Evolutionary conservation across 2,329 filamentous ascomycete species (phyloP), one percentile per base, ranked within the genome.

Genomic region (Pseudopithomyces chartarum): DNA sequence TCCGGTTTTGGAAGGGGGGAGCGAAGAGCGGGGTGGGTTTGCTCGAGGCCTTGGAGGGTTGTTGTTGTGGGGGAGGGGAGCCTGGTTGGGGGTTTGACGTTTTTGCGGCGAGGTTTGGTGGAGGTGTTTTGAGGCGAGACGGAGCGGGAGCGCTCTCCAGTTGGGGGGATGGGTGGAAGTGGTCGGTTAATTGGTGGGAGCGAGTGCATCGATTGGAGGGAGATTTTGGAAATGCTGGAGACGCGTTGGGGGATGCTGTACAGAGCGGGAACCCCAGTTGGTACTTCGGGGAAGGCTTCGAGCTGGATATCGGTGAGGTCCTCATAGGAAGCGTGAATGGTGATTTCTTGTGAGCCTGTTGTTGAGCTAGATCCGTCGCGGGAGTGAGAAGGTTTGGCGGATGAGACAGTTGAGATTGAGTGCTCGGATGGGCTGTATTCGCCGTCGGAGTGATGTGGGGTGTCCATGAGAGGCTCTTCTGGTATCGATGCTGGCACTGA

Each of bases 281-380:
- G 59, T 13, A 62, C 62, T 45, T 59, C 56, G n/a, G 59, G 63
- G 34, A 68, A 63, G 13, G 60, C 49, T 36, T 60, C 34, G n/a
- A 68, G 48, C 2, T 59, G 33, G 19, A 68, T 46, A 2, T 66
- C 64, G 6, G 61, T 58, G 15, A 72, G 59, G 48, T 69, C 67
- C 40, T 71, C 65, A 15, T 62, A 58, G 17, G 62, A 66, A 13
- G 66, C 68, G 49, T 69, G 65, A 44, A 69, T 57, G n/a, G 61
- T 69, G 22, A 70, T 73, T 46, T 70, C 70, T 33, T 71, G 71
- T 1, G 63, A 67, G 17, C 62, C 58, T 12, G 58, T 49, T 23
- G 62, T 64, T 7, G 58, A 57, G 46, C 57, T 60, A 2, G 70
- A 73, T 17, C 56, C 56, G 23, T 69, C 61, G 22, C 67, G 64